phyloP scores from a whole-genome alignment of 75 land plant genomes.

The Selaginella moellendorffii region DNA sequence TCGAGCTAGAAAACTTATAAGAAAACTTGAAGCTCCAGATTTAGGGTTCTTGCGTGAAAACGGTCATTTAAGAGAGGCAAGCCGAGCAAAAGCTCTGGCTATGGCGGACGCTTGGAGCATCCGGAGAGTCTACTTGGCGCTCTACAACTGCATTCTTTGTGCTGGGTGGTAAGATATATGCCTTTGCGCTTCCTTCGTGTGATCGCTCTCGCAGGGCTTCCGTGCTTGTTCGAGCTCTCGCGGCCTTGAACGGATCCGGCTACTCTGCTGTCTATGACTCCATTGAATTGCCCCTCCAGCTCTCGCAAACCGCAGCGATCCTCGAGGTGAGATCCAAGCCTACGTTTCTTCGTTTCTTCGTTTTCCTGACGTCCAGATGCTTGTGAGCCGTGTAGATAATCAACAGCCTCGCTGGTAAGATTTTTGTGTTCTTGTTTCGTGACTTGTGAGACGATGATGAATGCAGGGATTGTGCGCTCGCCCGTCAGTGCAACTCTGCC shows the following conservation, averaged over 20 bases:
- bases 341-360: not conserved
- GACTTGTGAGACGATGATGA: not conserved
- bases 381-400: constrained; percentile 25
- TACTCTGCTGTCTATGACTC: constrained; percentile 52
- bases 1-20: no score
- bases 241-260: constrained; percentile 40
- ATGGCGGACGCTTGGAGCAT: constrained; percentile 34
- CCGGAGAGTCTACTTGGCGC: constrained; percentile 46
- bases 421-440: not conserved
- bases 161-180: not conserved
- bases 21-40: no score
- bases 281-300: constrained; percentile 65
- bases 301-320: constrained; percentile 76
- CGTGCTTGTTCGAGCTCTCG: constrained; percentile 41
- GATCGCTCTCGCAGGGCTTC: constrained; percentile 54
- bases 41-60: no score
- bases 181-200: not conserved
- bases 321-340: constrained; percentile 37
- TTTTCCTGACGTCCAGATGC: not conserved
- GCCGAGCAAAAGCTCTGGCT: no score
- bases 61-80: no score
- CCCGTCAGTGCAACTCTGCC: constrained; percentile 71
- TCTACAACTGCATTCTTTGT: constrained; percentile 44
- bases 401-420: constrained; percentile 43
- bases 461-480: constrained; percentile 63